A percentile compares a stretch with the other conserved stretches of the same genome.
Conservation (phyloP, 139 green algal genomes). For the Penium margaritaceum region DNA sequence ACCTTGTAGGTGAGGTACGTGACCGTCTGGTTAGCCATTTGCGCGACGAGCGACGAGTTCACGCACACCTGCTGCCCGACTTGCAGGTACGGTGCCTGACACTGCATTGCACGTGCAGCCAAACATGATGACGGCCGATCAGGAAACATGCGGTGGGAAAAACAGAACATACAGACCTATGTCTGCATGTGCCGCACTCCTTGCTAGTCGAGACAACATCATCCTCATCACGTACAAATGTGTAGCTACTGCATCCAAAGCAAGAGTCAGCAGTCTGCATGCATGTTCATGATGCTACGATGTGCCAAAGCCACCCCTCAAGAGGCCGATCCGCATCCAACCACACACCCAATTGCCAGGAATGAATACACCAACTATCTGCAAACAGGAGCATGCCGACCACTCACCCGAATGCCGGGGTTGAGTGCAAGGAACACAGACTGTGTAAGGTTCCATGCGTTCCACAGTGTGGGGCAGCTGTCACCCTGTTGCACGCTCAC, state of each 20-base stretch:
- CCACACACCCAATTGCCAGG: too few relatives aligned
- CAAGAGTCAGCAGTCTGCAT: neutral
- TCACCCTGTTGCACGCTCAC: neutral
- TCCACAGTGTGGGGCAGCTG: neutral
- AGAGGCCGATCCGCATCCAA: too few relatives aligned
- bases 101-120: too few relatives aligned
- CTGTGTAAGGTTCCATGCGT: neutral
- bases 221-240: too few relatives aligned
- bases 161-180: too few relatives aligned
- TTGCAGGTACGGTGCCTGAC: neutral
- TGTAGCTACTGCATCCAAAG: too few relatives aligned
- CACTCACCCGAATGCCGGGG: neutral
- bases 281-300: too few relatives aligned
- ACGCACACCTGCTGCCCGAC: constrained; percentile 2
- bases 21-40: too few relatives aligned
- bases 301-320: too few relatives aligned
- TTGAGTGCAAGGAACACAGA: constrained; percentile 4
- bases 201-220: too few relatives aligned
- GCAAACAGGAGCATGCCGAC: neutral
- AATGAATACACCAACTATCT: neutral
- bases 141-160: neutral
- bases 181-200: too few relatives aligned
- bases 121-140: neutral
- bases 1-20: neutral
- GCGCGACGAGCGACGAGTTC: neutral